Conservation (phyloP, 805 yeast genomes). For the Blastobotrys terrestris region DNA sequence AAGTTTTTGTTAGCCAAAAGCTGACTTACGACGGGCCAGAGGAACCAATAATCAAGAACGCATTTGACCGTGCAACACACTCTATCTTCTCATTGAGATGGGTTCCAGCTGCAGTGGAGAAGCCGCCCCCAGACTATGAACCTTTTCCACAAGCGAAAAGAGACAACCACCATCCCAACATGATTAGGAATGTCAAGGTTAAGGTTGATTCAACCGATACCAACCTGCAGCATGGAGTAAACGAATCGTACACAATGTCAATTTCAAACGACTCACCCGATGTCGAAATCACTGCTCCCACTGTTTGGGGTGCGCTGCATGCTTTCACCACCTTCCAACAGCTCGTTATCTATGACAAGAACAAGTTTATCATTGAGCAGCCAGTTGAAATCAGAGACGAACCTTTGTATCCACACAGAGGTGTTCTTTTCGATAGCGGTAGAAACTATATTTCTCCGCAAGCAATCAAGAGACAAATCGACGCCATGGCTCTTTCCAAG, state of each 20-base stretch:
- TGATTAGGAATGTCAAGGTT: slow-evolving; percentile 9
- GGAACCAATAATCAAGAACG: slow-evolving; percentile 20
- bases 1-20: slow-evolving; percentile 6
- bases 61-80: slow-evolving; percentile 24
- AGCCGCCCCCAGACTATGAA: slow-evolving; percentile 24
- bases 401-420: slow-evolving; percentile 34
- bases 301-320: slow-evolving; percentile 39
- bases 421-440: slow-evolving; percentile 33
- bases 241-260: slow-evolving; percentile 33
- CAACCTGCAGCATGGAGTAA: slow-evolving; percentile 35
- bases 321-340: slow-evolving; percentile 39
- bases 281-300: slow-evolving; percentile 29
- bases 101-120: slow-evolving; percentile 30
- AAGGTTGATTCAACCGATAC: slow-evolving; percentile 23
- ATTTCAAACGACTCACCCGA: slow-evolving; percentile 14
- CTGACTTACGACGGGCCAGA: slow-evolving; percentile 8
- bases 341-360: slow-evolving; percentile 19
- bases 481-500: slow-evolving; percentile 33
- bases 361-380: slow-evolving; percentile 26
- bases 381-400: slow-evolving; percentile 30
- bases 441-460: slow-evolving; percentile 30
- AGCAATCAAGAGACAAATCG: slow-evolving; percentile 31
- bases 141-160: slow-evolving; percentile 15
- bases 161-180: neutral
- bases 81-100: slow-evolving; percentile 27